Evolutionary conservation across 768 basidiomycete genomes (phyloP).

Genomic region (Trametes cubensis): DNA sequence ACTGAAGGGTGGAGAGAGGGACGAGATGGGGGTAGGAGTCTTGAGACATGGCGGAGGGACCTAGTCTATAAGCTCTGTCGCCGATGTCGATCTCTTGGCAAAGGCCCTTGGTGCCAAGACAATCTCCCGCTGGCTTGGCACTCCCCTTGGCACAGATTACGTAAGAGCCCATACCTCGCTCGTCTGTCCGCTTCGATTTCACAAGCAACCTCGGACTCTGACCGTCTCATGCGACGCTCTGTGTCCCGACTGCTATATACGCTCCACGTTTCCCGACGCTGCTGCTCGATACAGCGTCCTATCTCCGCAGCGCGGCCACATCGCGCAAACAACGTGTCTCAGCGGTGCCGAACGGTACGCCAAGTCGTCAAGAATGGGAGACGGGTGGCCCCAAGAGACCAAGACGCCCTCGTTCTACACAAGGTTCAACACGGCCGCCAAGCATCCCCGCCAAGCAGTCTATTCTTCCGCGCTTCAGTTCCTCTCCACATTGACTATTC

Average conservation of each 20-base stretch:
- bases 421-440: conserved; percentile 15
- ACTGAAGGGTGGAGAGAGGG: conserved; percentile 34
- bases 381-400: not conserved
- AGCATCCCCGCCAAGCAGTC: conserved; percentile 2
- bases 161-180: not conserved
- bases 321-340: not conserved
- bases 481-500: not conserved
- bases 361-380: not conserved
- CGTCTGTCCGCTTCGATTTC: not conserved
- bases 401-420: conserved; percentile 4
- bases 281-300: not conserved
- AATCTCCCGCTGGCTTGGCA: conserved; percentile 1
- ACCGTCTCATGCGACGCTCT: not conserved
- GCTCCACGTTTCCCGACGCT: not conserved
- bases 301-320: conserved; percentile 3
- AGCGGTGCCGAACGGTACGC: not conserved
- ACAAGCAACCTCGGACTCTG: not conserved
- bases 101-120: conserved; percentile 23
- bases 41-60: conserved; percentile 19
- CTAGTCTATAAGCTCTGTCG: conserved; percentile 23
- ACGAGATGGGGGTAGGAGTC: conserved; percentile 30
- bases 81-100: conserved; percentile 33
- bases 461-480: not conserved
- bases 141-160: conserved; percentile 14
- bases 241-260: not conserved